Base-by-base conservation (phyloP, 805 yeast species). In the Cyberlindnera lachancei region DNA sequence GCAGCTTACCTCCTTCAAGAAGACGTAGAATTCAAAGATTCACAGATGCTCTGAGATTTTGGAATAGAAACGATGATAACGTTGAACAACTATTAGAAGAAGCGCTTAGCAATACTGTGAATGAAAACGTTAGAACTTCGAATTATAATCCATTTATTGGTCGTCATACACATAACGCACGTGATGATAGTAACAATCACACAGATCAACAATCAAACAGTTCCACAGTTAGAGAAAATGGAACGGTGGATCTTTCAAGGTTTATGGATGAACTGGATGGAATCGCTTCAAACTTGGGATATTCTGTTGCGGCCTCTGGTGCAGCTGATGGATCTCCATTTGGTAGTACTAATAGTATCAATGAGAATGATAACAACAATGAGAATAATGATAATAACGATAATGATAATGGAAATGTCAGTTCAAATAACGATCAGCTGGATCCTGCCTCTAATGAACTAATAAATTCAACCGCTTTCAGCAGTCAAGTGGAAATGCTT, bases 401-500 rank as follows among this genome's bases (percentile, higher is more conserved):
- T n/a, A n/a, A n/a, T n/a, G n/a, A n/a, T n/a, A n/a, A n/a, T n/a
- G n/a, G n/a, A n/a, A n/a, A n/a, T n/a, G n/a, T n/a, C n/a, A n/a
- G n/a, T n/a, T n/a, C n/a, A n/a, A n/a, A n/a, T n/a, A n/a, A n/a
- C n/a, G n/a, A n/a, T n/a, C n/a, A n/a, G n/a, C n/a, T n/a, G n/a
- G n/a, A n/a, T n/a, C n/a, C n/a, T n/a, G n/a, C n/a, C n/a, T n/a
- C n/a, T n/a, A n/a, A n/a, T n/a, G n/a, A n/a, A n/a, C n/a, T n/a
- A n/a, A n/a, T n/a, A n/a, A n/a, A n/a, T n/a, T n/a, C n/a, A n/a
- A n/a, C n/a, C n/a, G n/a, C 53, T 1, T 41, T 48, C 20, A 43
- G 43, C n/a, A 41, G 45, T 17, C 73, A 66, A 35, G 55, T 66
- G 2, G 57, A 61, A 12, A 59, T 65, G 56, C 50, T 66, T 6